Evolutionary conservation across 2,329 filamentous ascomycete species (phyloP).

Genomic region (Venturia effusa): DNA sequence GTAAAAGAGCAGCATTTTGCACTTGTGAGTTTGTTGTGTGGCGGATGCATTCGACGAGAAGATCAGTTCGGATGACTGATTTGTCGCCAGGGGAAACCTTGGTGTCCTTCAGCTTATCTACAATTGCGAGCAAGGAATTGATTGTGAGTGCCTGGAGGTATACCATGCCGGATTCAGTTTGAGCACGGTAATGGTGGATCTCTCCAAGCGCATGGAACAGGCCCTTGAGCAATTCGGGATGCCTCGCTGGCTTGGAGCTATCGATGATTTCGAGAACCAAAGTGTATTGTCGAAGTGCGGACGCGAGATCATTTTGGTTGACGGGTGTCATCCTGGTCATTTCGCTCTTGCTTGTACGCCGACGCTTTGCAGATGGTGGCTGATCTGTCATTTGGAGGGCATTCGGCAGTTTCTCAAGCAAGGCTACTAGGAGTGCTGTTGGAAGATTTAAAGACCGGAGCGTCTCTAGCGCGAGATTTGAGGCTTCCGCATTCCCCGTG

Average conservation of each 20-base stretch:
- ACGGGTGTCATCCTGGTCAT: conserved; percentile 50
- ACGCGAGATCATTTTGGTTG: conserved; percentile 53
- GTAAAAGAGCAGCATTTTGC: conserved; percentile 78
- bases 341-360: conserved; percentile 66
- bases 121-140: conserved; percentile 70
- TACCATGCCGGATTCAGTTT: conserved; percentile 75
- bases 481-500: conserved; percentile 18
- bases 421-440: conserved; percentile 1
- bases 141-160: conserved; percentile 83
- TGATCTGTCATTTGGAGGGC: conserved; percentile 62
- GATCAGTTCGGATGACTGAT: conserved; percentile 71
- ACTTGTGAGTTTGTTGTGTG: conserved; percentile 87
- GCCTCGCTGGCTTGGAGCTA: conserved; percentile 60
- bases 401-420: conserved; percentile 42
- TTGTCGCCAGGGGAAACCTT: conserved; percentile 56
- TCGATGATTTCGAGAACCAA: conserved; percentile 85
- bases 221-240: conserved; percentile 64
- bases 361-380: conserved; percentile 64
- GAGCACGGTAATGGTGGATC: conserved; percentile 70
- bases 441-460: conserved; percentile 49
- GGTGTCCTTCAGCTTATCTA: conserved; percentile 57
- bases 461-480: conserved; percentile 50
- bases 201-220: conserved; percentile 81
- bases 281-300: conserved; percentile 64
- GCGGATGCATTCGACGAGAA: conserved; percentile 89